Evolutionary conservation across 2,329 filamentous ascomycete species (phyloP).

Genomic region (Neobulgaria alba): DNA sequence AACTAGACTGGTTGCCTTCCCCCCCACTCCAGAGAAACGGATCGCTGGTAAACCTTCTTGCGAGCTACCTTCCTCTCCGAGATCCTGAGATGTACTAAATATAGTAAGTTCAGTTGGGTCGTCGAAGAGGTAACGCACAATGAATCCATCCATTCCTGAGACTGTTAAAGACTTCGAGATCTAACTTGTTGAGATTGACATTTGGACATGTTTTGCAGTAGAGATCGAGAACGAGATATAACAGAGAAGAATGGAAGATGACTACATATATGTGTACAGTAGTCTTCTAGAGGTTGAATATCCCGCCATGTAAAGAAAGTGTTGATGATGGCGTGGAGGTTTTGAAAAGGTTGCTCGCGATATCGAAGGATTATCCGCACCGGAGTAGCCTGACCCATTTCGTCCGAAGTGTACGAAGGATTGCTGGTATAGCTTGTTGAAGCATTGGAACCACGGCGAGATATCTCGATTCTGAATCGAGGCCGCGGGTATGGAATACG

Average conservation of each 20-base stretch:
- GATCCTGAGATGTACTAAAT: conserved; percentile 13
- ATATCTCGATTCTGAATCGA: conserved; percentile 2
- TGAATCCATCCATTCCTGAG: conserved; percentile 17
- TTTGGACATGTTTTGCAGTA: conserved; percentile 23
- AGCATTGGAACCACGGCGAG: conserved; percentile 2
- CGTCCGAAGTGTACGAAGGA: conserved; percentile 8
- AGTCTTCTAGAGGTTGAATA: conserved; percentile 17
- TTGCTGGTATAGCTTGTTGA: conserved; percentile 9
- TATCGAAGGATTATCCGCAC: conserved; percentile 16
- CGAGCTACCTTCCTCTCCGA: conserved; percentile 13
- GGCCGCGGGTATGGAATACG: conserved; percentile 1
- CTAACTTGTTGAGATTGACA: conserved; percentile 20
- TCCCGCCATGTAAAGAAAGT: conserved; percentile 15
- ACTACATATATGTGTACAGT: conserved; percentile 22
- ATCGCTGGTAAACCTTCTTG: conserved; percentile 16
- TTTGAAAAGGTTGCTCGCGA: conserved; percentile 16
- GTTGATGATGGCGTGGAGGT: conserved; percentile 11
- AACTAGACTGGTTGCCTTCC: conserved; percentile 15
- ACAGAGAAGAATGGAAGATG: conserved; percentile 20
- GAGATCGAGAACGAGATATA: conserved; percentile 27
- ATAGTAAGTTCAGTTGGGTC: conserved; percentile 12
- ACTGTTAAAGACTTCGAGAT: conserved; percentile 24
- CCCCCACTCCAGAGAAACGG: conserved; percentile 19
- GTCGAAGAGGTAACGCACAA: conserved; percentile 16
- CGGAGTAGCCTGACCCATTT: conserved; percentile 13